Percentiles rank a stretch among this genome's conserved stretches.
phyloP scores from a whole-genome alignment of 306 rosid genomes.

The Prunus mume region DNA sequence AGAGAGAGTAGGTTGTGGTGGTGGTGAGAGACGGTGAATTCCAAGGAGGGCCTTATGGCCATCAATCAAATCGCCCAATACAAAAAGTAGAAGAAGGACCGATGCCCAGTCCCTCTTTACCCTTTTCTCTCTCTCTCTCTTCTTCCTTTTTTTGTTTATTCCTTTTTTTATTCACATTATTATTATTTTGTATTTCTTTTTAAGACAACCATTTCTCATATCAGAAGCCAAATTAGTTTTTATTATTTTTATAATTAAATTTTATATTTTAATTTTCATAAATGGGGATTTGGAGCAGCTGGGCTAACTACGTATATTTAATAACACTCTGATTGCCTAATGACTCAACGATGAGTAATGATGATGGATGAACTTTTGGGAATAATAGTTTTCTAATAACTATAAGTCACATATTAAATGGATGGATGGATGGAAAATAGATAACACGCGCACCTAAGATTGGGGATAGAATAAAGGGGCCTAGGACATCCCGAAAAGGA shows the following conservation, averaged over 20 bases:
- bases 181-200: background rate
- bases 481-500: too few relatives aligned
- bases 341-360: background rate
- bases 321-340: background rate
- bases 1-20: background rate
- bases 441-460: too few relatives aligned
- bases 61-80: constrained; percentile 41
- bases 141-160: background rate
- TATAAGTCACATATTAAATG: background rate
- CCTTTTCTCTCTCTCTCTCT: background rate
- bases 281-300: background rate
- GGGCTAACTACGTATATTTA: background rate
- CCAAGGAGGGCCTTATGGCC: constrained; percentile 73
- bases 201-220: background rate
- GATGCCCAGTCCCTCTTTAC: constrained; percentile 1
- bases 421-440: too few relatives aligned
- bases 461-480: too few relatives aligned
- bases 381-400: background rate
- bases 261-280: background rate
- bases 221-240: background rate
- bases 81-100: background rate
- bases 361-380: background rate
- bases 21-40: constrained; percentile 45
- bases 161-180: background rate
- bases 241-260: background rate